Base-by-base conservation (phyloP, 2,329 filamentous ascomycete species). In the Paradendryphiella salina region DNA sequence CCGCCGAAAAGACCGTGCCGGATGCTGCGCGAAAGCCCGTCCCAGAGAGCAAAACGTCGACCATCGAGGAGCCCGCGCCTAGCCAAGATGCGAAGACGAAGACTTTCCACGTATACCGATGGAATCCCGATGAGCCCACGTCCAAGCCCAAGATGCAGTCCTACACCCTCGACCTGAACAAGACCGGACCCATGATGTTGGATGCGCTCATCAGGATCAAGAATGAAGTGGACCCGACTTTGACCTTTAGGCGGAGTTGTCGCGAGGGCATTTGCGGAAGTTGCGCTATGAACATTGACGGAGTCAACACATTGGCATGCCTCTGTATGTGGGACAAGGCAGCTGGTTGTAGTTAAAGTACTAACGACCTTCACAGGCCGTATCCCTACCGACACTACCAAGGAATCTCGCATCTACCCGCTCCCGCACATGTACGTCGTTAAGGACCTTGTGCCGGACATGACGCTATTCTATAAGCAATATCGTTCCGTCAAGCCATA, bases 401-500 rank as follows among this genome's bases (percentile, higher is more conserved):
- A 88, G 70, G 90, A 96, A 67, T 85, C 89, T 70, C 93, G 96
- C 80, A 92, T 99, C 77, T 99, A 99, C 81, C 94, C 94, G 55
- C 84, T 99, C 64, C 94, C 94, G 67, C 94, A 99, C 80, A 96
- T 92, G 76, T 99, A 96, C 78, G 90, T 99, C 65, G 92, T 99
- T 79, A 99, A 97, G 85, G 94, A 99, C 75, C 85, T 99, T 57
- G 94, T 99, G 28, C 93, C 94, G 52, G 94, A 99, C 74, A 81
- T 99, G 80, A 99, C 94, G 57, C 89, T 94, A 72, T 97, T 99
- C 81, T 99, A 99, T 85, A 97, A 97, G 84, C 94, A 99, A 82
- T 99, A 99, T 85, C 96, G 96, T 80, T 96, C 92, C 13, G 96
- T 99, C 79, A 96, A 97, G 86, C 94, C 94, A 35, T 99, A 96